These are phyloP conservation scores for Fraxinus dipetala DNA, from an alignment of 305 asterid species.

Conservation along the genomic window DNA sequence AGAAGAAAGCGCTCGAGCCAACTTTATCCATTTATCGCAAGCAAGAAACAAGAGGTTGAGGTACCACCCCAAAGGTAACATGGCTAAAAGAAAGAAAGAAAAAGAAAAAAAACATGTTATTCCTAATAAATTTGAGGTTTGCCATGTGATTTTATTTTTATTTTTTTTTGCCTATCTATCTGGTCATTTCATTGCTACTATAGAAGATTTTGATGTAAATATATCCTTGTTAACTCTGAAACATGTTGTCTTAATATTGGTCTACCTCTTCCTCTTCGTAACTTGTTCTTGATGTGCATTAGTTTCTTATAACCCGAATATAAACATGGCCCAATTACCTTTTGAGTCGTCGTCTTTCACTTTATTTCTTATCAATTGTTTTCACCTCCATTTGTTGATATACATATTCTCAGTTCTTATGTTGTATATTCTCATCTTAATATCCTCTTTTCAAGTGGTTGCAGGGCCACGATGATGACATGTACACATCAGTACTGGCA, in stretches of 20 bases:
- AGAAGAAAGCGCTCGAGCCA: not conserved
- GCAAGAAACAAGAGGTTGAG: not conserved
- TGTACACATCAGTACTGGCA: not conserved
- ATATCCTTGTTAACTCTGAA: not conserved
- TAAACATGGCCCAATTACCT: not conserved
- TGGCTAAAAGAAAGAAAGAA: not conserved
- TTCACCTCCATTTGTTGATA: not conserved
- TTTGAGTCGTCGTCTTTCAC: not conserved
- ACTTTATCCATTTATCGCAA: constrained; percentile 2
- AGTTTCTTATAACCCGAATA: not conserved
- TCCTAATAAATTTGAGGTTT: constrained; percentile 17
- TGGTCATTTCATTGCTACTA: not conserved
- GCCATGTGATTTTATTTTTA: not conserved
- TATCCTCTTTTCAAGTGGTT: not conserved
- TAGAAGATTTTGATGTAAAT: not conserved
- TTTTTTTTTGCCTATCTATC: not conserved
- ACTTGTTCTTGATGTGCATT: not conserved
- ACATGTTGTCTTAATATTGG: not conserved
- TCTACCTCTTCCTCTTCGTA: not conserved
- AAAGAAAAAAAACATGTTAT: too few relatives aligned
- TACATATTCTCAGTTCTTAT: not conserved
- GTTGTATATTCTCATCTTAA: not conserved
- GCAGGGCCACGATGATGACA: not conserved
- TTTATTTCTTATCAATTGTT: not conserved
- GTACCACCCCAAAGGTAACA: constrained; percentile 14